Percentiles rank a stretch among this genome's conserved stretches.
phyloP scores from a whole-genome alignment of 2,329 filamentous ascomycete genomes.

The Talaromyces verruculosus region DNA sequence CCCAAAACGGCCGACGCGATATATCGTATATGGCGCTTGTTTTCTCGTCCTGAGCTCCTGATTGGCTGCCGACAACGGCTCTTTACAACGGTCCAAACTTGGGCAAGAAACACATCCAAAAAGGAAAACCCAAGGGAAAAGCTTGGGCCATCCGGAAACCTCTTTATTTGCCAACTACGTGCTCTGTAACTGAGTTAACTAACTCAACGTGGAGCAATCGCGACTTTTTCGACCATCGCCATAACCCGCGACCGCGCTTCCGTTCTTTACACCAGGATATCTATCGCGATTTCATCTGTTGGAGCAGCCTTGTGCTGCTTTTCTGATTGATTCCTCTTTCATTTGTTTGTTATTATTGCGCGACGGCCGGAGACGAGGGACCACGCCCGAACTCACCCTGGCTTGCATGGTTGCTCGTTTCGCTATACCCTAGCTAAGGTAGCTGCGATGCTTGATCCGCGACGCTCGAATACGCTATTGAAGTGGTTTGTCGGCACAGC shows the following conservation, averaged over 20 bases:
- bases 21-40: neutral
- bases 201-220: slow-evolving; percentile 35
- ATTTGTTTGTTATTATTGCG: neutral
- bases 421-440: neutral
- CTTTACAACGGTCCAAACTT: slow-evolving; percentile 8
- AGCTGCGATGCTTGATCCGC: slow-evolving; percentile 22
- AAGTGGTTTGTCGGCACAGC: neutral
- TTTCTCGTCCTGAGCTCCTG: slow-evolving; percentile 13
- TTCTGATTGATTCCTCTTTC: neutral
- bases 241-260: neutral
- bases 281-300: neutral
- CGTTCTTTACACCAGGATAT: neutral
- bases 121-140: slow-evolving; percentile 26
- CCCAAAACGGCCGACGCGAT: neutral
- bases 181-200: too few relatives aligned
- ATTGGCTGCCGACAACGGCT: slow-evolving; percentile 2
- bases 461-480: slow-evolving; percentile 2
- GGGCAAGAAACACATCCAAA: slow-evolving; percentile 2
- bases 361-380: neutral
- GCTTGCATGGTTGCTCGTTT: slow-evolving; percentile 1
- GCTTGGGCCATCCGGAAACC: slow-evolving; percentile 35
- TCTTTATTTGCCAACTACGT: neutral
- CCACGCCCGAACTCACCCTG: neutral
- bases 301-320: neutral
- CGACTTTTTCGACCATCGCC: slow-evolving; percentile 31